Evolutionary conservation across 2,329 filamentous ascomycete genomes (phyloP), one percentile per base, ranked within the genome.

Genomic region (Chaetomium olivaceum): DNA sequence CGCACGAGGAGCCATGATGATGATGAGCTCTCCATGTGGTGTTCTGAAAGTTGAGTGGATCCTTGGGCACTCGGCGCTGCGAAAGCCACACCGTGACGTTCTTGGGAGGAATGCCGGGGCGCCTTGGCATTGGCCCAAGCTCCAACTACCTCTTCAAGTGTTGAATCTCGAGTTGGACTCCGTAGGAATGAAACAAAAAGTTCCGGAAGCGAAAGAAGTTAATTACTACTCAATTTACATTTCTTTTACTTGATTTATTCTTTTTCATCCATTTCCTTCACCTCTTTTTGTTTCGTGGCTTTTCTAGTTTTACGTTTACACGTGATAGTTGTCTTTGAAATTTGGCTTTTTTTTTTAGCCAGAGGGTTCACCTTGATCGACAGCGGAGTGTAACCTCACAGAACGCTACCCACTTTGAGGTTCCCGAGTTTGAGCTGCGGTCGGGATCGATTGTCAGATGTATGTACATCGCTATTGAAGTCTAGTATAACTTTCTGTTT

Each of bases 1-100:
- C 76, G 81, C 81, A 79, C 86, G 85, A 80, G 88, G 88, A 81
- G 87, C 87, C 89, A 91, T 91, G 74, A 71, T 80, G 62, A 54
- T 65, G 79, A 80, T 65, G 79, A 80, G 80, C 82, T 82, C 82
- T 80, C 80, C 81, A 83, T 82, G 66, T 63, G 68, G 63, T 62
- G 62, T 61, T 59, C 62, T 43, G 48, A 51, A 48, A 61, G 64
- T 64, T 60, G 60, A 58, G 54, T 67, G 58, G 62, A 52, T 58
- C 48, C 64, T 62, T 55, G 36, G 33, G 33, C 25, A 43, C 54
- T 57, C 54, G 54, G n/a, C 25, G 51, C 51, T 54, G 51, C 14
- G 51, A 54, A 19, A 31, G 25, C 16, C 51, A 48, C 51, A 27
- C 14, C 14, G 19, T 25, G 25, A 25, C 9, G 14, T 9, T 16